Conservation (phyloP, 2,329 filamentous ascomycete species). For the Epichloe coenophiala region DNA sequence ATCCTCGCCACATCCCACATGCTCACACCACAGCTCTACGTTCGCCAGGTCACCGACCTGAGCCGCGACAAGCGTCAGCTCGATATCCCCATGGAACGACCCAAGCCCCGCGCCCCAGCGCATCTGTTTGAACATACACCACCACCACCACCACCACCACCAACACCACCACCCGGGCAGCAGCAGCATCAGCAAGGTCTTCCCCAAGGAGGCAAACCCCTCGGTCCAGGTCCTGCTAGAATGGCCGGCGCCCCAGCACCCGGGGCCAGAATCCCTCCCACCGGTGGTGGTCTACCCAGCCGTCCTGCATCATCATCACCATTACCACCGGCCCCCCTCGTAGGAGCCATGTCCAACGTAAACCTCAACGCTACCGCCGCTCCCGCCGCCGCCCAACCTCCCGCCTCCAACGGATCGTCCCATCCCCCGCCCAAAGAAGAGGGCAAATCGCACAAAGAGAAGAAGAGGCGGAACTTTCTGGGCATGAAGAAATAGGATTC, state of each 20-base stretch:
- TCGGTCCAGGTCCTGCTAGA: background rate
- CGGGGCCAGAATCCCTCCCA: background rate
- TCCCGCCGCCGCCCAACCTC: background rate
- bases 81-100: slow-evolving; percentile 68
- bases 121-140: slow-evolving; percentile 70
- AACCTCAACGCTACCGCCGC: slow-evolving; percentile 22
- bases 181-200: slow-evolving; percentile 20
- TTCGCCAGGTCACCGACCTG: slow-evolving; percentile 72
- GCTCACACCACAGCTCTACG: slow-evolving; percentile 71
- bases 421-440: slow-evolving; percentile 14
- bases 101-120: slow-evolving; percentile 67
- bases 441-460: slow-evolving; percentile 40
- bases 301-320: slow-evolving; percentile 7
- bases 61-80: slow-evolving; percentile 61
- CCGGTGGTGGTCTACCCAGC: slow-evolving; percentile 15
- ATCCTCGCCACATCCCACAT: slow-evolving; percentile 86
- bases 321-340: slow-evolving; percentile 31
- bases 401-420: slow-evolving; percentile 5
- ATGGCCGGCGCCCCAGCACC: background rate
- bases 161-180: slow-evolving; percentile 29
- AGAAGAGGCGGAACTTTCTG: slow-evolving; percentile 47
- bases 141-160: slow-evolving; percentile 36
- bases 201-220: background rate
- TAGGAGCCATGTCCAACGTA: slow-evolving; percentile 42
- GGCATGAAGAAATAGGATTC: slow-evolving; percentile 43